A percentile compares a stretch with the other conserved stretches of the same genome.
phyloP scores from a whole-genome alignment of 2,329 filamentous ascomycete species.

The Hypoxylon rubiginosum region DNA sequence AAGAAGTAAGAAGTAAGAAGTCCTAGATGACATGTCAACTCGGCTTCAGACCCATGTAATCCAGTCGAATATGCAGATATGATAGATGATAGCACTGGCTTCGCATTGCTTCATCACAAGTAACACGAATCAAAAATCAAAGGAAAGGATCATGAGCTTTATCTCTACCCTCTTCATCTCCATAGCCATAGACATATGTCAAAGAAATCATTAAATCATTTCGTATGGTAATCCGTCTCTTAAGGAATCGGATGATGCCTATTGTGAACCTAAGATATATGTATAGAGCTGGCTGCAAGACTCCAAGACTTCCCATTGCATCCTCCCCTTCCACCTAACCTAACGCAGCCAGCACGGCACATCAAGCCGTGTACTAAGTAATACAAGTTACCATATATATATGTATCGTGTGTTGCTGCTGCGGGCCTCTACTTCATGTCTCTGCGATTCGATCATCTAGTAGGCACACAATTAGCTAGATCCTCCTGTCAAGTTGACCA shows the following conservation, averaged over 20 bases:
- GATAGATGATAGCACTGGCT: too few relatives aligned
- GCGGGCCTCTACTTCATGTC: constrained; percentile 4
- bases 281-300: background rate
- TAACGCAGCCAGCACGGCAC: too few relatives aligned
- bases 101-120: too few relatives aligned
- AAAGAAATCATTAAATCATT: too few relatives aligned
- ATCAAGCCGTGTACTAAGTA: background rate
- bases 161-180: too few relatives aligned
- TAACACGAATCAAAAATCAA: too few relatives aligned
- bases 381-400: constrained; percentile 17
- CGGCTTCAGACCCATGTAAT: background rate
- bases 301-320: background rate
- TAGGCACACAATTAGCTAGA: constrained; percentile 43
- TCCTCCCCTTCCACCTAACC: background rate
- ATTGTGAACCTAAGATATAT: background rate
- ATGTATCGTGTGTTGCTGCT: constrained; percentile 5
- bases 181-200: too few relatives aligned
- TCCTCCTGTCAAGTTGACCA: constrained; percentile 38
- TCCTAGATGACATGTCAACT: constrained; percentile 4
- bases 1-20: too few relatives aligned
- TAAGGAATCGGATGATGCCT: background rate
- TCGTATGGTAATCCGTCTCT: too few relatives aligned
- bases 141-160: too few relatives aligned
- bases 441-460: constrained; percentile 44
- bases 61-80: background rate